These are phyloP conservation scores for Articulospora tetracladia DNA, from an alignment of 495 filamentous ascomycete species.

Conservation along the genomic window DNA sequence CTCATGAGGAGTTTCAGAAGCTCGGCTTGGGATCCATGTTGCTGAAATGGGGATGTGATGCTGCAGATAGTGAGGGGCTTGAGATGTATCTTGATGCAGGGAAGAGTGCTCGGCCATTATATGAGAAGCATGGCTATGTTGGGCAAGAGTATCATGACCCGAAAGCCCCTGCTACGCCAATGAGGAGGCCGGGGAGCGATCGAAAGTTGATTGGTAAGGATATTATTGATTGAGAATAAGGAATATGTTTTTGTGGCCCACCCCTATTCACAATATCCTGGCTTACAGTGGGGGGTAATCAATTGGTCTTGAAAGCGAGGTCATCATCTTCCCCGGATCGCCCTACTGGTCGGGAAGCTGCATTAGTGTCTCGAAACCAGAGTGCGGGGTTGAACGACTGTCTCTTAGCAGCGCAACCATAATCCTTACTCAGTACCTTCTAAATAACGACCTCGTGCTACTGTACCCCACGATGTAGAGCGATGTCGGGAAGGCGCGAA, in stretches of 20 bases:
- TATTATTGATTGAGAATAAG: too few species aligned
- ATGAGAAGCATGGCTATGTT: slow-evolving; percentile 11
- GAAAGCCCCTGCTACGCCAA: background rate
- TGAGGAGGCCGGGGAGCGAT: slow-evolving; percentile 5
- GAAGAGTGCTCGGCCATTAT: background rate
- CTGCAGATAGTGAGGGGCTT: slow-evolving; percentile 4
- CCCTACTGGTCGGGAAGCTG: background rate
- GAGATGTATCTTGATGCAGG: slow-evolving; percentile 9
- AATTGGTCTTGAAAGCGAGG: background rate
- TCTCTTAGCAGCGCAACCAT: too few species aligned
- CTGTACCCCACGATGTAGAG: slow-evolving; percentile 11
- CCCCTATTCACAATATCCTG: too few species aligned
- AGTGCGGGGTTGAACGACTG: background rate
- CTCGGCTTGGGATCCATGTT: slow-evolving; percentile 1
- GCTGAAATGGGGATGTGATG: slow-evolving; percentile 5
- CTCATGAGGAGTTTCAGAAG: background rate
- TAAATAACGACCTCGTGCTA: background rate
- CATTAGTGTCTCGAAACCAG: background rate
- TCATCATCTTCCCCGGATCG: background rate
- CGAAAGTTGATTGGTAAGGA: too few species aligned
- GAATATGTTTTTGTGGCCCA: too few species aligned
- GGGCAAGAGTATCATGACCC: background rate
- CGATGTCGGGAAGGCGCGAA: slow-evolving; percentile 9
- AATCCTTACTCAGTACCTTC: too few species aligned
- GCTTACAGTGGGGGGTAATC: too few species aligned